A percentile compares a stretch with the other conserved stretches of the same genome.
Evolutionary conservation across 768 basidiomycete genomes (phyloP).

Genomic region (Nevesoporus exiguus): DNA sequence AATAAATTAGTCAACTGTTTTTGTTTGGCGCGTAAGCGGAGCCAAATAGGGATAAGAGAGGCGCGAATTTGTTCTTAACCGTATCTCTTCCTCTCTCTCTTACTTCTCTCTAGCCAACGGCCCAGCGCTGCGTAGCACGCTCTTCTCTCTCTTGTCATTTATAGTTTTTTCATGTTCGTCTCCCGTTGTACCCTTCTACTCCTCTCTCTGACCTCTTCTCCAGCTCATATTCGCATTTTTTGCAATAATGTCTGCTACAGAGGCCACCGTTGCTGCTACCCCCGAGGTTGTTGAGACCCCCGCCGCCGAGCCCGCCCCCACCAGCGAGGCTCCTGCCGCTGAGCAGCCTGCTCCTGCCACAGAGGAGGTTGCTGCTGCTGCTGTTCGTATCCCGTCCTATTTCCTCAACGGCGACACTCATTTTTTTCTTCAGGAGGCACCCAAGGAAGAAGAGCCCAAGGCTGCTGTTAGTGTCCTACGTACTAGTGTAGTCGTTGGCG

Average conservation of each 20-base stretch:
- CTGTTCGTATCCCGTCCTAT: conserved; percentile 27
- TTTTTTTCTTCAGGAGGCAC: conserved; percentile 32
- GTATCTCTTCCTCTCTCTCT: conserved; percentile 52
- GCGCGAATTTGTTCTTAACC: conserved; percentile 34
- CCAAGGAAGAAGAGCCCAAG: conserved; percentile 40
- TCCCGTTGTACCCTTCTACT: conserved; percentile 6
- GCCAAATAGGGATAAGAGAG: conserved; percentile 42
- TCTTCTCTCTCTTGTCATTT: conserved; percentile 57
- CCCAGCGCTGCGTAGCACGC: conserved; percentile 54
- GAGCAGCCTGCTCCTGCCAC: conserved; percentile 27
- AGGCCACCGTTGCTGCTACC: conserved; percentile 46
- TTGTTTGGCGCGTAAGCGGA: conserved; percentile 40
- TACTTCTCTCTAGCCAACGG: conserved; percentile 54
- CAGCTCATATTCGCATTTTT: conserved; percentile 55
- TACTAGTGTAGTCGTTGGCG: no score
- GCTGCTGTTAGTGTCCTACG: conserved; percentile 32
- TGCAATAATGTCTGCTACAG: conserved; percentile 83
- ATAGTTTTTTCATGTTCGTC: conserved; percentile 50
- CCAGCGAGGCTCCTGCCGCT: conserved; percentile 28
- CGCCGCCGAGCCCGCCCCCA: conserved; percentile 29
- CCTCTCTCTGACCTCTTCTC: conserved; percentile 6
- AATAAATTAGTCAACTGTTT: conserved; percentile 33
- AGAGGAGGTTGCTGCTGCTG: conserved; percentile 33
- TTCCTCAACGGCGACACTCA: neutral
- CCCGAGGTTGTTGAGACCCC: conserved; percentile 47